These are phyloP conservation scores for Colletotrichum navitas DNA, from an alignment of 2,329 filamentous ascomycete genomes.

Conservation along the genomic window DNA sequence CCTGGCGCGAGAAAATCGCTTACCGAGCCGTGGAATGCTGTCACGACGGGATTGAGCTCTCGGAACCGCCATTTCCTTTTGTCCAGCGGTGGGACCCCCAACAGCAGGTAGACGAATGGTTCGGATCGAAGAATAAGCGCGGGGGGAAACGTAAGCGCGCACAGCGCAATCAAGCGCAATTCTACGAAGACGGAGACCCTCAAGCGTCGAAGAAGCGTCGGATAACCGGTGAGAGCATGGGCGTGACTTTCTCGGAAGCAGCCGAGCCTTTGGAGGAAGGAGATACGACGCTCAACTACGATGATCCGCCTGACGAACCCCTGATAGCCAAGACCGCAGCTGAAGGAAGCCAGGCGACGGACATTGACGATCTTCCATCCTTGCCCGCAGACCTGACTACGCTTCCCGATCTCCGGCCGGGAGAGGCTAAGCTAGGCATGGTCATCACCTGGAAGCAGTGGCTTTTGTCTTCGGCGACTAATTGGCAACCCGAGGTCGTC, in stretches of 20 bases:
- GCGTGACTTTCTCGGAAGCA: slow-evolving; percentile 27
- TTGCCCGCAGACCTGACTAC: slow-evolving; percentile 69
- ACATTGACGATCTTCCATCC: slow-evolving; percentile 71
- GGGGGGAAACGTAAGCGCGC: slow-evolving; percentile 64
- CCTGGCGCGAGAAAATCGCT: slow-evolving; percentile 80
- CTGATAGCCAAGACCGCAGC: slow-evolving; percentile 46
- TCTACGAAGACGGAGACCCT: slow-evolving; percentile 52
- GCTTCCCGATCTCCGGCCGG: slow-evolving; percentile 63
- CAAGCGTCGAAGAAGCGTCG: slow-evolving; percentile 39
- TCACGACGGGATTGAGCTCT: slow-evolving; percentile 75
- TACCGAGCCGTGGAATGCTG: slow-evolving; percentile 88
- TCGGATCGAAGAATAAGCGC: slow-evolving; percentile 51
- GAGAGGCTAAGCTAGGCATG: slow-evolving; percentile 68
- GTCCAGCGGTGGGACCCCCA: slow-evolving; percentile 89
- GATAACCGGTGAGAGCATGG: slow-evolving; percentile 12
- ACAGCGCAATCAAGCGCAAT: slow-evolving; percentile 56
- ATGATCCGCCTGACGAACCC: slow-evolving; percentile 47
- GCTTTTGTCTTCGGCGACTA: slow-evolving; percentile 70
- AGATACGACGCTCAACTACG: slow-evolving; percentile 57
- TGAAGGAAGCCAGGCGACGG: slow-evolving; percentile 60
- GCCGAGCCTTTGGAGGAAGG: slow-evolving; percentile 32
- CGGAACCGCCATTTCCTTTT: slow-evolving; percentile 89
- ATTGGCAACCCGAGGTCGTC: slow-evolving; percentile 75
- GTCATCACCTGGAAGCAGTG: slow-evolving; percentile 78
- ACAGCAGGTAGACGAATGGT: slow-evolving; percentile 63